A percentile compares a stretch with the other conserved stretches of the same genome.
These are phyloP conservation scores for Suillus subaureus DNA, from an alignment of 768 basidiomycete genomes.

Conservation along the genomic window DNA sequence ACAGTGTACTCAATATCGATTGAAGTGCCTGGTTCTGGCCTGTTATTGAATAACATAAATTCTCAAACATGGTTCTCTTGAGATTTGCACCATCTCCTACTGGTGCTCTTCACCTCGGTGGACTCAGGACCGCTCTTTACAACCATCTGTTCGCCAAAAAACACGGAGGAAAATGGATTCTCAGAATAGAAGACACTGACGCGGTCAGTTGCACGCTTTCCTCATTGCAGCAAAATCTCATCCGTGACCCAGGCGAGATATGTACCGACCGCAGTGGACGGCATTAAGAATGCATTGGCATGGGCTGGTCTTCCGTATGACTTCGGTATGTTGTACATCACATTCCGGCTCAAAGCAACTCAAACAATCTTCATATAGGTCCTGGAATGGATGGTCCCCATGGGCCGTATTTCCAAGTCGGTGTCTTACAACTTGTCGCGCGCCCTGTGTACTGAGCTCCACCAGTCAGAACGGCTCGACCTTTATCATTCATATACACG, in stretches of 20 bases:
- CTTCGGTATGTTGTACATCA: slow-evolving; percentile 55
- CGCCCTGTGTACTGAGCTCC: slow-evolving; percentile 9
- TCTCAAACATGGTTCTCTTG: slow-evolving; percentile 55
- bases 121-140: slow-evolving; percentile 91
- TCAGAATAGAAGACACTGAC: slow-evolving; percentile 96
- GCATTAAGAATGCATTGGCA: slow-evolving; percentile 69
- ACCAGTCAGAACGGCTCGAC: slow-evolving; percentile 85
- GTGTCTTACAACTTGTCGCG: not conserved
- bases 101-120: slow-evolving; percentile 91
- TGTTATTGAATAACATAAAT: not conserved
- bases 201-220: slow-evolving; percentile 46
- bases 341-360: not conserved
- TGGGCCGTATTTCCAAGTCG: slow-evolving; percentile 87
- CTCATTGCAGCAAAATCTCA: not conserved
- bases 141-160: slow-evolving; percentile 87
- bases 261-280: slow-evolving; percentile 85
- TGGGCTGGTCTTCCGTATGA: slow-evolving; percentile 96
- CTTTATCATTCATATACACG: slow-evolving; percentile 76
- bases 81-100: slow-evolving; percentile 98
- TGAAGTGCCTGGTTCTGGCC: not conserved
- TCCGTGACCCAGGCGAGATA: slow-evolving; percentile 59
- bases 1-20: not conserved
- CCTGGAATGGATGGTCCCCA: slow-evolving; percentile 76
- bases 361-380: slow-evolving; percentile 47
- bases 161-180: slow-evolving; percentile 83